Base-by-base conservation (phyloP, 148 eudicot genomes). In the Nepenthes mirabilis region DNA sequence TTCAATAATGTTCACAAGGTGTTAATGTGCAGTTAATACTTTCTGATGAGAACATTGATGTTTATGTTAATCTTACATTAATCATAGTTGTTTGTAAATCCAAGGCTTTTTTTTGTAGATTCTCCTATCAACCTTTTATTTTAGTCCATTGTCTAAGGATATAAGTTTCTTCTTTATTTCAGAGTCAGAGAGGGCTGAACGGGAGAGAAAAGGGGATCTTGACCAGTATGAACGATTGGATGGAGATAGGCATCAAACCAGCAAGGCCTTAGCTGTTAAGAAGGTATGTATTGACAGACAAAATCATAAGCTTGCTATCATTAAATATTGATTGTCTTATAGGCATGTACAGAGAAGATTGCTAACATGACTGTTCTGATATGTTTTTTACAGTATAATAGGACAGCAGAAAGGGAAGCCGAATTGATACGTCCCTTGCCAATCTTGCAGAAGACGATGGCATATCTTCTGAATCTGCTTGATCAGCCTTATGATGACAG, bases 201-300 rank as follows among this genome's bases (percentile, higher is more conserved):
- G 99, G 71, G 97, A 86, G 76, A 84, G 99, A 65, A 93, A 93
- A 85, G 97, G 95, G 61, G 99, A 93, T 78, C 95, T 93, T 66
- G 99, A 93, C 73, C 95, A 69, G 57, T 93, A 80, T 72, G 99
- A 93, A 70, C 89, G 96, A 56, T 59, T 93, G 79, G 87, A 89
- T 74, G 99, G 97, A 69, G 95, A 93, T 59, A 84, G 97, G 79
- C 89, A 93, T 68, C 87, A 73, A 49, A 86, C 89, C 47, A 84
- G 59, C 67, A 70, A 73, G 68, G 69, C 69, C 11, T 79, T 93
- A 14, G 99, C 99, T 33, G 87, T 93, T 35, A 93, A 93, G 77
- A 93, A 93, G 97, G 99, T 93, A 76, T 23, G 23, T 23, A 23
- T 23, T 23, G 23, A 23, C 23, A 23, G 23, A 23, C 23, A 23